These are phyloP conservation scores for Claviceps purpurea DNA, from an alignment of 2,329 filamentous ascomycete genomes.

Conservation along the genomic window DNA sequence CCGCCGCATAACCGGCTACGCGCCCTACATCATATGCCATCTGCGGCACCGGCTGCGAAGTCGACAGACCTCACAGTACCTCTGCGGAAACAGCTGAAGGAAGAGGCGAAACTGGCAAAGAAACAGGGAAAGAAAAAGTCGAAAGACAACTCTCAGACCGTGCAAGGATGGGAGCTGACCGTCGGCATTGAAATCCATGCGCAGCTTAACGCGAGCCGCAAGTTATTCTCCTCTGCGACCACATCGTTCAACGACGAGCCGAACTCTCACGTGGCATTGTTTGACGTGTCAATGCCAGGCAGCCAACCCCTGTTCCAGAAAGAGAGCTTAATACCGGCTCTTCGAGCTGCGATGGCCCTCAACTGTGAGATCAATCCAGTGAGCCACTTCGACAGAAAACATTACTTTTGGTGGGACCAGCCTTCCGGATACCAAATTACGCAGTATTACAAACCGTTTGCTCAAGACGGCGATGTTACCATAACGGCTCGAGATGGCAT, in stretches of 20 bases:
- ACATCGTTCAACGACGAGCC: constrained; percentile 54
- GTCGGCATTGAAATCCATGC: constrained; percentile 97
- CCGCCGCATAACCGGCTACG: not conserved
- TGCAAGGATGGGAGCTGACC: constrained; percentile 75
- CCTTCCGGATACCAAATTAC: constrained; percentile 95
- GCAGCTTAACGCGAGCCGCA: constrained; percentile 76
- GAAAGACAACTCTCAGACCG: constrained; percentile 34
- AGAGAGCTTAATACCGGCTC: constrained; percentile 72
- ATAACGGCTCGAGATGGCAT: constrained; percentile 69
- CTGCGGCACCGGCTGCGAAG: constrained; percentile 9
- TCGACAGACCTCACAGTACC: constrained; percentile 26
- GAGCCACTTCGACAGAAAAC: constrained; percentile 88
- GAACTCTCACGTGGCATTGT: constrained; percentile 78
- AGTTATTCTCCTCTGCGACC: constrained; percentile 71
- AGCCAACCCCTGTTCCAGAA: constrained; percentile 77
- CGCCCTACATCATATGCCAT: not conserved
- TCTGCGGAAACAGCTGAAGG: constrained; percentile 59
- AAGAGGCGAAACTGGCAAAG: constrained; percentile 57
- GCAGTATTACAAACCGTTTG: constrained; percentile 73
- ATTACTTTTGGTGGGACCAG: constrained; percentile 99
- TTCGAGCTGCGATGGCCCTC: constrained; percentile 76
- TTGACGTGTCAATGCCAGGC: constrained; percentile 82
- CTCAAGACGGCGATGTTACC: constrained; percentile 56
- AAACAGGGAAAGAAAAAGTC: constrained; percentile 41
- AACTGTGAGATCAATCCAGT: constrained; percentile 62